Evolutionary conservation across 352 stramenopile species (phyloP).

Genomic region (Thraustotheca clavata): DNA sequence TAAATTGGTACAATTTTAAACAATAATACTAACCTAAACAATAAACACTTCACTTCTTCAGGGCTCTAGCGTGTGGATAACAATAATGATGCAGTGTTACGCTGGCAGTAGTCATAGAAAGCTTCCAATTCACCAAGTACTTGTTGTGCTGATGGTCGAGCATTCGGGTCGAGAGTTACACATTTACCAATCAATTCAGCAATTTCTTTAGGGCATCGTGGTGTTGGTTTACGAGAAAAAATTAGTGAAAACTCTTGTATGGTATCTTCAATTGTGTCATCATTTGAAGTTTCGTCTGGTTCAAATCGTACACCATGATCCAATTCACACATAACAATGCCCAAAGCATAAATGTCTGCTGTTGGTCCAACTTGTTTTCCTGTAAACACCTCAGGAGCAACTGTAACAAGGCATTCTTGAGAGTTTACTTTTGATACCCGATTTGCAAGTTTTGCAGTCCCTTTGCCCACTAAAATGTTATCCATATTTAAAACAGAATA

Average conservation of each 20-base stretch:
- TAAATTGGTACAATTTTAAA: too few relatives aligned
- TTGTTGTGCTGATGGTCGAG: not conserved
- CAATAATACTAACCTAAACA: too few relatives aligned
- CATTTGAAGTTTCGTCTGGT: not conserved
- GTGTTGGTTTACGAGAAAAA: not conserved
- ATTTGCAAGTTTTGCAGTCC: slow-evolving; percentile 31
- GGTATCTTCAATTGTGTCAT: slow-evolving; percentile 9
- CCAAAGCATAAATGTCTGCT: slow-evolving; percentile 14
- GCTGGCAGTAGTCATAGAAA: slow-evolving; percentile 9
- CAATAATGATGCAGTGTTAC: not conserved
- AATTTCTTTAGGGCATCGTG: slow-evolving; percentile 9
- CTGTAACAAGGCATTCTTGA: too few relatives aligned
- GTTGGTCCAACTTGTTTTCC: not conserved
- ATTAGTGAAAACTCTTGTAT: slow-evolving; percentile 1
- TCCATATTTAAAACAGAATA: slow-evolving; percentile 39
- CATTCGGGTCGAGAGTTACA: not conserved
- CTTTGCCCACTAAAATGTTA: slow-evolving; percentile 33
- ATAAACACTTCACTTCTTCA: too few relatives aligned
- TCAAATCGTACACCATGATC: not conserved
- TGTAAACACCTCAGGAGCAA: slow-evolving; percentile 11
- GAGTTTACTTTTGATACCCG: too few relatives aligned
- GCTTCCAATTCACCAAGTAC: not conserved
- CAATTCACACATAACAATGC: slow-evolving; percentile 12
- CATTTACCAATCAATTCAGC: slow-evolving; percentile 1
- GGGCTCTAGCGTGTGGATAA: not conserved